These are phyloP conservation scores for Saccharomycopsis oosterbeekiorum DNA, from an alignment of 805 yeast species.

Conservation along the genomic window DNA sequence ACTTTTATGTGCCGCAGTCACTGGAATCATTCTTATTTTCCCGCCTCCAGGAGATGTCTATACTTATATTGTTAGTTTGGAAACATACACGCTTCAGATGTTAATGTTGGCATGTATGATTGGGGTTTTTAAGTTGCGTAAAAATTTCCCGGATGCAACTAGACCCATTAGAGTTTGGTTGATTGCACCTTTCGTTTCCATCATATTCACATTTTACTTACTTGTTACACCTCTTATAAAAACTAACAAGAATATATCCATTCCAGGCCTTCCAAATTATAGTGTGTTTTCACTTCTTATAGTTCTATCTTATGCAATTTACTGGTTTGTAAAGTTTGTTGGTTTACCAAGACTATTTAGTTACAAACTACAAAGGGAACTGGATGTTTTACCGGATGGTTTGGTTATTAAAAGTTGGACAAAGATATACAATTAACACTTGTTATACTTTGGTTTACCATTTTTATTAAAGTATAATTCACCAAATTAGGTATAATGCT, in stretches of 20 bases:
- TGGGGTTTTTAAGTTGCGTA: slow-evolving; percentile 17
- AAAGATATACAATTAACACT: slow-evolving; percentile 1
- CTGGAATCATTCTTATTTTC: slow-evolving; percentile 18
- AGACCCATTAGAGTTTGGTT: slow-evolving; percentile 17
- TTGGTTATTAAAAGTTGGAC: slow-evolving; percentile 13
- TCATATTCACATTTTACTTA: slow-evolving; percentile 6
- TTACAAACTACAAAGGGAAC: slow-evolving; percentile 11
- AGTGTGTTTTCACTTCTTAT: slow-evolving; percentile 8
- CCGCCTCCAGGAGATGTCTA: slow-evolving; percentile 20
- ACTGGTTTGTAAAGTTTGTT: slow-evolving; percentile 15
- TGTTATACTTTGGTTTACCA: not conserved
- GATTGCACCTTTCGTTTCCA: slow-evolving; percentile 14
- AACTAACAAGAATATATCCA: slow-evolving; percentile 2
- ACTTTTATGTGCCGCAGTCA: slow-evolving; percentile 26
- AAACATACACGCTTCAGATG: slow-evolving; percentile 15
- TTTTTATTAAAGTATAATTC: not conserved
- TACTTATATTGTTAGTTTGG: slow-evolving; percentile 17
- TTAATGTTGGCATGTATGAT: slow-evolving; percentile 14
- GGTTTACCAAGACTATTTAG: slow-evolving; percentile 10
- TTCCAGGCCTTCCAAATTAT: slow-evolving; percentile 15
- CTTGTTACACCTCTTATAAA: slow-evolving; percentile 14
- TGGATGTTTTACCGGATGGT: slow-evolving; percentile 14
- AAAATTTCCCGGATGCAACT: slow-evolving; percentile 12
- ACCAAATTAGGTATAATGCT: too few species aligned
- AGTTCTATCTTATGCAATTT: not conserved